These are phyloP conservation scores for Sarocladium strictum DNA, from an alignment of 2,329 filamentous ascomycete genomes.

Conservation along the genomic window DNA sequence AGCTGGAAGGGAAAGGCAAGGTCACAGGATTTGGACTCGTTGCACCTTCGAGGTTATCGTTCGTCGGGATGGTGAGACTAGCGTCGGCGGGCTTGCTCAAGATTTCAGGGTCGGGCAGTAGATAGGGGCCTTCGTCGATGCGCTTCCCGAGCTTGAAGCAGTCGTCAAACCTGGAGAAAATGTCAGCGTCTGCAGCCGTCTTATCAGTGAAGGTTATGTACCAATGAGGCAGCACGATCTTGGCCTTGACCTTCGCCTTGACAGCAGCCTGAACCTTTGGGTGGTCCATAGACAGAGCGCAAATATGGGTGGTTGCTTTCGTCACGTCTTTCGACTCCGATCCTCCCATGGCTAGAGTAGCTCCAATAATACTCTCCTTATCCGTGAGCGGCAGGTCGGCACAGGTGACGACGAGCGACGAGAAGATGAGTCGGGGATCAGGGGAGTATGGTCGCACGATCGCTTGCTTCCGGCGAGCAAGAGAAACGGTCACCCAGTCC, in stretches of 20 bases:
- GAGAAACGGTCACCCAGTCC: conserved; percentile 69
- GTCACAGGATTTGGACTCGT: conserved; percentile 43
- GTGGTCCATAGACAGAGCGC: conserved; percentile 71
- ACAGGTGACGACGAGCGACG: conserved; percentile 74
- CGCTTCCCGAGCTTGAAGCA: conserved; percentile 88
- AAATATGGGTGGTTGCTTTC: conserved; percentile 79
- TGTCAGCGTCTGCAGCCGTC: conserved; percentile 4
- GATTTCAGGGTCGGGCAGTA: conserved; percentile 79
- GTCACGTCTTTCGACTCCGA: conserved; percentile 67
- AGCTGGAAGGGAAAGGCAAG: conserved; percentile 35
- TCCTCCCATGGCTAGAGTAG: conserved; percentile 83
- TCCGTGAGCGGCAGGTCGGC: conserved; percentile 80
- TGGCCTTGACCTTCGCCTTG: conserved; percentile 62
- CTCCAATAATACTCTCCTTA: conserved; percentile 86
- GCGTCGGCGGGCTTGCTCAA: conserved; percentile 54
- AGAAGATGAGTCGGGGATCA: conserved; percentile 86
- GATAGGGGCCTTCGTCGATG: conserved; percentile 83
- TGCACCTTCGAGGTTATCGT: conserved; percentile 61
- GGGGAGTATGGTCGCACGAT: conserved; percentile 83
- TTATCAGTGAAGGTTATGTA: conserved; percentile 31
- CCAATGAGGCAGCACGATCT: conserved; percentile 92
- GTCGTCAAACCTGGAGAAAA: conserved; percentile 73
- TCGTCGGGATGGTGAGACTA: conserved; percentile 48
- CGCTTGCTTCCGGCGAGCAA: conserved; percentile 63
- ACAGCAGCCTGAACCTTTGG: conserved; percentile 60